Evolutionary conservation across 257 asterid genomes (phyloP).

Genomic region (Striga asiatica): DNA sequence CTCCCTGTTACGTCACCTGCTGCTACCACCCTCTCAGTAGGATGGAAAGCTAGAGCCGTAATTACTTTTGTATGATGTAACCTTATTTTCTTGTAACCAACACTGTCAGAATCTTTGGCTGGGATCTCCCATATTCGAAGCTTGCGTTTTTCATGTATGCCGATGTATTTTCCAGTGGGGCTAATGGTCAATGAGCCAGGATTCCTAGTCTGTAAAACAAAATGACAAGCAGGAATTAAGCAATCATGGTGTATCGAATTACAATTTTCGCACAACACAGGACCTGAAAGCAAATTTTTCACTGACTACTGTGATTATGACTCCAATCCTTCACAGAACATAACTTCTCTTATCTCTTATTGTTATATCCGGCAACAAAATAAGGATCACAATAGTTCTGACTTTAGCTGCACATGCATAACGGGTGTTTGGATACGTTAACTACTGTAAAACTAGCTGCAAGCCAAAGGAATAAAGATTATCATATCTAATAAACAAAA

Average conservation of each 20-base stretch:
- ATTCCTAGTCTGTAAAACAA: slow-evolving; percentile 36
- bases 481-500: not conserved
- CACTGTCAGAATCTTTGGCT: slow-evolving; percentile 42
- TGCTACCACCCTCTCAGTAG: slow-evolving; percentile 67
- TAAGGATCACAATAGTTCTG: no score
- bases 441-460: not conserved
- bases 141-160: slow-evolving; percentile 45
- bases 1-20: slow-evolving; percentile 96
- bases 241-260: not conserved
- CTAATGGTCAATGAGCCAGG: slow-evolving; percentile 41
- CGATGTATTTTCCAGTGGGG: slow-evolving; percentile 59
- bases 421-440: not conserved
- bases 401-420: not conserved
- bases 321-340: not conserved
- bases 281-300: not conserved
- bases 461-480: not conserved
- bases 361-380: no score
- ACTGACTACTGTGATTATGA: not conserved
- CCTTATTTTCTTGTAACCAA: slow-evolving; percentile 35
- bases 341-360: no score
- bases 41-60: slow-evolving; percentile 83
- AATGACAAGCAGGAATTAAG: not conserved
- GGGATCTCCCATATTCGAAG: slow-evolving; percentile 83
- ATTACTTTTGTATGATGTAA: slow-evolving; percentile 76
- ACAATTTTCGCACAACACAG: slow-evolving; percentile 2